A percentile compares a stretch with the other conserved stretches of the same genome.
Conservation (phyloP, 306 rosid species). For the Sicyos baderoa region DNA sequence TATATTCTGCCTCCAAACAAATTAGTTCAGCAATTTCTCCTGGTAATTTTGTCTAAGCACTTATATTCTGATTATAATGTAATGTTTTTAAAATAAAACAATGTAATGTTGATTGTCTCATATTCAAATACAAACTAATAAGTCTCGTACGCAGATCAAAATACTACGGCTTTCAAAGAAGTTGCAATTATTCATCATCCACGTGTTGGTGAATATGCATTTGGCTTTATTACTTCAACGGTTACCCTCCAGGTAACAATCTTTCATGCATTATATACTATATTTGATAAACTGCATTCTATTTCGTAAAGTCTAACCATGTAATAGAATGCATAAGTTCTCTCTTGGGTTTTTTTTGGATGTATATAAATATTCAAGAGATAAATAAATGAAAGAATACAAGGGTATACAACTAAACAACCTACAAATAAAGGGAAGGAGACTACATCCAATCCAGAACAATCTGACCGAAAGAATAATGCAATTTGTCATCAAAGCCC, state of each 20-base stretch:
- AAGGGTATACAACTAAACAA: too few relatives aligned
- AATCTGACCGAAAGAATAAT: too few relatives aligned
- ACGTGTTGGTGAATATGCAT: conserved; percentile 90
- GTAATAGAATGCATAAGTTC: too few relatives aligned
- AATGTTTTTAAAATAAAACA: too few relatives aligned
- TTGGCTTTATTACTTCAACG: too few relatives aligned
- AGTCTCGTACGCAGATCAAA: conserved; percentile 57
- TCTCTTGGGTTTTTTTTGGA: too few relatives aligned
- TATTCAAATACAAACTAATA: neutral
- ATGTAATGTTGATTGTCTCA: neutral
- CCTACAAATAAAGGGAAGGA: too few relatives aligned
- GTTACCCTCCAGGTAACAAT: conserved; percentile 64
- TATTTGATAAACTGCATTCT: neutral
- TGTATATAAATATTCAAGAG: too few relatives aligned
- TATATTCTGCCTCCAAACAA: conserved; percentile 87
- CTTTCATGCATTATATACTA: neutral
- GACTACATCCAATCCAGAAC: too few relatives aligned
- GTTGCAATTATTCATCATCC: conserved; percentile 87
- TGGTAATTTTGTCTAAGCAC: conserved; percentile 31
- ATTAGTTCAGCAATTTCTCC: conserved; percentile 88
- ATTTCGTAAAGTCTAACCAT: too few relatives aligned
- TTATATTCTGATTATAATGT: conserved; percentile 5
- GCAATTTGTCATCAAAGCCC: too few relatives aligned
- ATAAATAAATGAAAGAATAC: too few relatives aligned
- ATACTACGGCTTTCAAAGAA: conserved; percentile 82